Base-by-base conservation (phyloP, 176 grass and related monocot species). In the Tuctoria greenei region DNA sequence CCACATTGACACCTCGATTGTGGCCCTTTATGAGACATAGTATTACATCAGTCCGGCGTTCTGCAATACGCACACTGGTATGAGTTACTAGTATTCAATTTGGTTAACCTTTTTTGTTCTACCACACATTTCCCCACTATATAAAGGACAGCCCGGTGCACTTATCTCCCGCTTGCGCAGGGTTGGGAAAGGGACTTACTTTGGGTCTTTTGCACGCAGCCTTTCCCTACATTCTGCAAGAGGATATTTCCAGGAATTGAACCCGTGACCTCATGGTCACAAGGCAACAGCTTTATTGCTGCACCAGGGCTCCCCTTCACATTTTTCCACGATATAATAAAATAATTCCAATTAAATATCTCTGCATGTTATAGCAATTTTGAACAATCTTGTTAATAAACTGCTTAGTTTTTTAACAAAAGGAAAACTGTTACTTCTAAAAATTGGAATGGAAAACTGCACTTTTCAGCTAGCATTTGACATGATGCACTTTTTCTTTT, bases 11-110 rank as follows among this genome's bases (percentile, higher is more conserved):
- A 55, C 95, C 95, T 13, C 74, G 95, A 13, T 31, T 99, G 42
- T 99, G 91, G 95, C 91, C 95, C 64, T 99, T 99, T 83, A 95
- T 99, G 89, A 92, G 95, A 73, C 95, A 99, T 50, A 99, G 85
- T 74, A 99, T 99, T 71, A 90, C 86, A 66, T 99, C 95, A 77
- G 95, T 99, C 67, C 88, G 91, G 34, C 85, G 77, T 76, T 99
- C 95, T 58, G 95, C 95, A 20, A 90, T 99, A 69, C 75, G 84
- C 54, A 99, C 95, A 73, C 83, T 99, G 82, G 95, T 99, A 92
- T 83, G 79, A 74, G 24, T 69, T 64, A 60, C 17, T 68, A 49
- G 4, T 50, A 64, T 64, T 67, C 55, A 57, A 34, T 74, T 66
- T 42, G 24, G 31, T 78, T 50, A 72, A 10, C 38, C 38, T 72